These are phyloP conservation scores for Tanacetum coccineum DNA, from an alignment of 129 eudicot genomes.

Conservation along the genomic window DNA sequence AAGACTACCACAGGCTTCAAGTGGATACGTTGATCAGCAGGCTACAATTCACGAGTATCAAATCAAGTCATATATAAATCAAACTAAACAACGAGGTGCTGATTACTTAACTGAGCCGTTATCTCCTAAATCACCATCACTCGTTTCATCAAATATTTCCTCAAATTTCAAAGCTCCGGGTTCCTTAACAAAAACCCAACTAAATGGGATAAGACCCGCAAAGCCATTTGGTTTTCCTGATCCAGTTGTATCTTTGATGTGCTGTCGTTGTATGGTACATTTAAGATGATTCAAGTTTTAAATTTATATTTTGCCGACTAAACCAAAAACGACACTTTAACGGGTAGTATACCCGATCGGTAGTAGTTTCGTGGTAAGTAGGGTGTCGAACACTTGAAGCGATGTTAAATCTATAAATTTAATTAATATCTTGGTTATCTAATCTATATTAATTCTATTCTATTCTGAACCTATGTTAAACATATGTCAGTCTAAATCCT, in stretches of 20 bases:
- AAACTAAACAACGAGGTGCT: conserved; percentile 32
- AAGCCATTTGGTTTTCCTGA: conserved; percentile 83
- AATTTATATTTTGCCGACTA: too few species aligned
- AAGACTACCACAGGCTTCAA: conserved; percentile 50
- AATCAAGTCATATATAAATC: conserved; percentile 49
- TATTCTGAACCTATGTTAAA: too few species aligned
- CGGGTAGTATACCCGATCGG: too few species aligned
- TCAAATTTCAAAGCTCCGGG: conserved; percentile 47
- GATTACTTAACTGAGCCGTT: conserved; percentile 33
- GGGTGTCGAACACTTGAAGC: too few species aligned
- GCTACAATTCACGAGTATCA: conserved; percentile 84
- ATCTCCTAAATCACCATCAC: conserved; percentile 47
- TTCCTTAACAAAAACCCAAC: conserved; percentile 45
- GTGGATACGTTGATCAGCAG: conserved; percentile 61
- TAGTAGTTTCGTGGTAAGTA: too few species aligned
- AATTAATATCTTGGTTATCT: too few species aligned
- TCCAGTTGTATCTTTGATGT: conserved; percentile 56
- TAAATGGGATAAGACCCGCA: conserved; percentile 44
- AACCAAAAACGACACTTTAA: too few species aligned
- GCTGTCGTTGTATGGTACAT: too few species aligned
- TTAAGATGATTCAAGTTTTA: too few species aligned
- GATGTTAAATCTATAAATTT: too few species aligned
- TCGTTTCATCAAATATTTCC: conserved; percentile 40
- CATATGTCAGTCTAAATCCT: too few species aligned
- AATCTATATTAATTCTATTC: too few species aligned